Evolutionary conservation across 371 early-diverging fungal genomes (phyloP).

Genomic region (Syncephalis plumigaleata): DNA sequence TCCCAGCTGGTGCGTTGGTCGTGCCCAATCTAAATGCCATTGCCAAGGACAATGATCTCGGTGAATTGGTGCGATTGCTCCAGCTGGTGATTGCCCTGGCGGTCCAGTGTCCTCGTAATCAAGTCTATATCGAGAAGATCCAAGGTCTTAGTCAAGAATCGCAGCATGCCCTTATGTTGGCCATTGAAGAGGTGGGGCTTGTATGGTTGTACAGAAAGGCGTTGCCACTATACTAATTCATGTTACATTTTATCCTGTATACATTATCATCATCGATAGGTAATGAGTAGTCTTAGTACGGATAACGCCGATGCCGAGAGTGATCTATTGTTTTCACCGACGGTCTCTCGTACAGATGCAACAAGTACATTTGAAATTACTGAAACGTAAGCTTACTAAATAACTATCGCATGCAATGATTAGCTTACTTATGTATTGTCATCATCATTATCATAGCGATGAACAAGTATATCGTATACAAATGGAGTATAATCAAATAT

Average conservation of each 20-base stretch:
- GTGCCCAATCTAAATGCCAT: slow-evolving; percentile 59
- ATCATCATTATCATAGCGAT: slow-evolving; percentile 3
- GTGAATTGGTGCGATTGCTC: slow-evolving; percentile 61
- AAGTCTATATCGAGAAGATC: slow-evolving; percentile 61
- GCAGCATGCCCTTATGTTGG: slow-evolving; percentile 74
- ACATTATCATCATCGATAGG: neutral
- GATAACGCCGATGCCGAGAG: slow-evolving; percentile 11
- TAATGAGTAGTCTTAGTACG: slow-evolving; percentile 7
- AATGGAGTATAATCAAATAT: neutral
- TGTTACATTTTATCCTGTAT: neutral
- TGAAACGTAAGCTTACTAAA: neutral
- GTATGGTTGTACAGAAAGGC: neutral
- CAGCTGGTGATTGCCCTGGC: slow-evolving; percentile 65
- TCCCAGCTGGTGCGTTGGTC: slow-evolving; percentile 14
- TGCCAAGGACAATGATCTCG: slow-evolving; percentile 52
- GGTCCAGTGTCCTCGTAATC: slow-evolving; percentile 64
- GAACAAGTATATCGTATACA: slow-evolving; percentile 3
- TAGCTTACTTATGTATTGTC: neutral
- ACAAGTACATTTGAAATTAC: neutral
- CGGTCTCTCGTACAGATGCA: neutral
- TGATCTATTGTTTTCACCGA: no score
- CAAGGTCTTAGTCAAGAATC: slow-evolving; percentile 40
- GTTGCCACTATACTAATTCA: neutral
- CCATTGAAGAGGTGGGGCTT: slow-evolving; percentile 46
- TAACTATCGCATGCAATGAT: neutral